phyloP scores from a whole-genome alignment of 2,329 filamentous ascomycete genomes.

The Fusarium musae region DNA sequence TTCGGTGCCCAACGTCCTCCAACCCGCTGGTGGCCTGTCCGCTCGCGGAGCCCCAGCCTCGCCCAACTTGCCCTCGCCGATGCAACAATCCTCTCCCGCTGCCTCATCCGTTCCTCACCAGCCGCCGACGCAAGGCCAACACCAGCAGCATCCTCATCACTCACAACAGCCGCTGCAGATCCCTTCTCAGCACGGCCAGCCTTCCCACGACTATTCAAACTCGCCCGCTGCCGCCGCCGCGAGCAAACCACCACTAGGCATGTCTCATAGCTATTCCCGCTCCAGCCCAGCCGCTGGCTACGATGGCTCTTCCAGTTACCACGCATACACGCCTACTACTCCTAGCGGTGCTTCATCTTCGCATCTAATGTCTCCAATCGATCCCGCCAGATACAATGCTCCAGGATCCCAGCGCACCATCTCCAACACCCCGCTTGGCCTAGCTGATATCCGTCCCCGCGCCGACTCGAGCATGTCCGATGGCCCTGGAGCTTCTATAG shows the following conservation, averaged over 20 bases:
- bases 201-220: slow-evolving; percentile 58
- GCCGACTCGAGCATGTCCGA: slow-evolving; percentile 85
- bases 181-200: slow-evolving; percentile 64
- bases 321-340: slow-evolving; percentile 71
- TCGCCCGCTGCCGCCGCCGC: slow-evolving; percentile 55
- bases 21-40: slow-evolving; percentile 61
- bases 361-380: slow-evolving; percentile 72
- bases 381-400: slow-evolving; percentile 63
- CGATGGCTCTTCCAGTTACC: slow-evolving; percentile 63
- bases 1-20: slow-evolving; percentile 67
- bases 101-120: slow-evolving; percentile 45
- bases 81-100: slow-evolving; percentile 55
- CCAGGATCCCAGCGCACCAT: slow-evolving; percentile 69
- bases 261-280: slow-evolving; percentile 81
- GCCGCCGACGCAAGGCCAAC: slow-evolving; percentile 49
- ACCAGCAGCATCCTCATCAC: slow-evolving; percentile 49
- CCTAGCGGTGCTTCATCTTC: slow-evolving; percentile 66
- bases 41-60: slow-evolving; percentile 52
- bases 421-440: slow-evolving; percentile 87
- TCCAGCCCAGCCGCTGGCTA: slow-evolving; percentile 79
- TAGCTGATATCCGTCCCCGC: slow-evolving; percentile 90
- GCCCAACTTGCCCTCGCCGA: slow-evolving; percentile 57
- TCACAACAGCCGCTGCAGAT: slow-evolving; percentile 46
- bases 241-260: slow-evolving; percentile 72
- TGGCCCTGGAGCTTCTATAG: slow-evolving; percentile 68